Conservation (phyloP, 2,329 filamentous ascomycete genomes). For the Fusarium albosuccineum region DNA sequence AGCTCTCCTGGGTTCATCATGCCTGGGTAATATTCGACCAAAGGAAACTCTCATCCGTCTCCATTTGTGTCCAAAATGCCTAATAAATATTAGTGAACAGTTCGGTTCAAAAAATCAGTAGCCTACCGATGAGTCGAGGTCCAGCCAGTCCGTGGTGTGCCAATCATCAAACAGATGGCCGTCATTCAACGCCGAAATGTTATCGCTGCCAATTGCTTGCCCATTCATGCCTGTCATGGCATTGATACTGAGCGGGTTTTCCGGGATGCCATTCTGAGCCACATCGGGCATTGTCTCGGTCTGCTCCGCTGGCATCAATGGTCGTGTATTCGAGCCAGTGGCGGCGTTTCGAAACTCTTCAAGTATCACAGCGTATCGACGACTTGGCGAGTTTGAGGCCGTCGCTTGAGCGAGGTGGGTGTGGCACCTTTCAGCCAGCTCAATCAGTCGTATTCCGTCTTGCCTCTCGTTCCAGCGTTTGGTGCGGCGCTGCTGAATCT, state of each 20-base stretch:
- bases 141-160: slow-evolving; percentile 37
- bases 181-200: slow-evolving; percentile 1
- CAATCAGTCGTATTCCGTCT: slow-evolving; percentile 34
- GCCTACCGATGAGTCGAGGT: slow-evolving; percentile 37
- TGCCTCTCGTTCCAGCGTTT: slow-evolving; percentile 20
- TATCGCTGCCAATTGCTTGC: background rate
- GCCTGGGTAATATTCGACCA: background rate
- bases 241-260: background rate
- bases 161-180: slow-evolving; percentile 28
- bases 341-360: slow-evolving; percentile 31
- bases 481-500: slow-evolving; percentile 48
- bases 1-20: background rate
- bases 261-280: background rate
- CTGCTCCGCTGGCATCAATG: background rate
- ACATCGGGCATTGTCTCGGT: background rate
- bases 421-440: slow-evolving; percentile 44
- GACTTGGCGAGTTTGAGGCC: slow-evolving; percentile 37
- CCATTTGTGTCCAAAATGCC: slow-evolving; percentile 7
- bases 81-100: background rate
- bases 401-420: slow-evolving; percentile 33
- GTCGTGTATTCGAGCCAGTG: background rate
- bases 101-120: background rate
- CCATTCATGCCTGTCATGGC: background rate
- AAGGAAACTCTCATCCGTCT: background rate
- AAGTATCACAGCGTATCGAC: slow-evolving; percentile 35